Evolutionary conservation across 2,329 filamentous ascomycete genomes (phyloP).

Genomic region (Sporothrix pseudoabietina): DNA sequence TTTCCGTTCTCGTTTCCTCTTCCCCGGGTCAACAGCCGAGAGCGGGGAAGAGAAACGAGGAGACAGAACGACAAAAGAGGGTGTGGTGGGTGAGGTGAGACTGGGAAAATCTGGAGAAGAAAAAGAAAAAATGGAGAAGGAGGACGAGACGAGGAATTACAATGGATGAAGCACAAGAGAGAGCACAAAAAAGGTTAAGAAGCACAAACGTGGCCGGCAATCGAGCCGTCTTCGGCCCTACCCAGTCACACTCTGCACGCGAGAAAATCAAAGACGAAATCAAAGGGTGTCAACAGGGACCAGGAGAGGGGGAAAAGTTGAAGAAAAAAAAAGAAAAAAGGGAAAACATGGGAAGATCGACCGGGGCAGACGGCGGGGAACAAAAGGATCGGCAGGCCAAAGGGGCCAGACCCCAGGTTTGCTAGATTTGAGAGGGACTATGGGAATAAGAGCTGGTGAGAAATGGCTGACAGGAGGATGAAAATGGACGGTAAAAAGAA

Average conservation of each 20-base stretch:
- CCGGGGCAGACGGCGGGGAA: constrained; percentile 1
- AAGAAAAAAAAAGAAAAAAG: not conserved
- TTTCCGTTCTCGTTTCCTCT: too few species aligned
- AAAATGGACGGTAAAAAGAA: too few species aligned
- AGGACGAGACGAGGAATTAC: not conserved
- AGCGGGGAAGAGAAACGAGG: constrained; percentile 2
- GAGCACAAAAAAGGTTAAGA: not conserved
- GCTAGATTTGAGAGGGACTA: not conserved
- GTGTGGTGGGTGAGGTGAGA: constrained; percentile 10
- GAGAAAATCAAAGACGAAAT: not conserved
- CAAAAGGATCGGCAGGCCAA: constrained; percentile 18
- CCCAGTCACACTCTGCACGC: constrained; percentile 14
- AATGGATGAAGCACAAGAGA: not conserved
- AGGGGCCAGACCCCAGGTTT: constrained; percentile 11
- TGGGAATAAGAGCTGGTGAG: constrained; percentile 2
- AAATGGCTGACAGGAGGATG: too few species aligned
- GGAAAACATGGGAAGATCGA: not conserved
- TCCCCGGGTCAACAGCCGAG: too few species aligned
- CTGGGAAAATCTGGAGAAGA: constrained; percentile 21
- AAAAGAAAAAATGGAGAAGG: not conserved
- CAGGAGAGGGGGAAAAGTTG: too few species aligned
- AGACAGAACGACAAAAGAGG: not conserved
- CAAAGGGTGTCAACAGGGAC: not conserved
- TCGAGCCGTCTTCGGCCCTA: constrained; percentile 18
- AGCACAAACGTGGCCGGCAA: not conserved